Conservation (phyloP, 2,329 filamentous ascomycete species). For the Diaporthe citrichinensis region DNA sequence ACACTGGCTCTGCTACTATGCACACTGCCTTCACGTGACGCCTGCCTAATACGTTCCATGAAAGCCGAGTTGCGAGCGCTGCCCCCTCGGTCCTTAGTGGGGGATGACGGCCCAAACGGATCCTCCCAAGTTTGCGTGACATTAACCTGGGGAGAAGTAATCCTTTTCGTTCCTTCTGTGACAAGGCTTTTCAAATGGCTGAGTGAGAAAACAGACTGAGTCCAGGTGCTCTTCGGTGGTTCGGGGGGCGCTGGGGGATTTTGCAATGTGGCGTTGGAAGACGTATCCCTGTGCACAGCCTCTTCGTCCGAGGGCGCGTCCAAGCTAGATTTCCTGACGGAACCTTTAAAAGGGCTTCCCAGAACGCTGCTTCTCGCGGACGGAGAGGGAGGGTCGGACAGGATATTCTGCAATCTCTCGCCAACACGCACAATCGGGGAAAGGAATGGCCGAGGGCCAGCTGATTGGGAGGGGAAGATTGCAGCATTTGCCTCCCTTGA, state of each 20-base stretch:
- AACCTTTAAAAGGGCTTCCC: constrained; percentile 68
- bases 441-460: constrained; percentile 59
- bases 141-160: constrained; percentile 47
- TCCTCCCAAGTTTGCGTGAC: constrained; percentile 38
- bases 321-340: constrained; percentile 49
- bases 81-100: constrained; percentile 27
- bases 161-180: constrained; percentile 48
- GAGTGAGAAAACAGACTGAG: constrained; percentile 48
- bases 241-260: constrained; percentile 16
- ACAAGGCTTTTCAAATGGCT: constrained; percentile 51
- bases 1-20: constrained; percentile 34
- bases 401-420: constrained; percentile 69
- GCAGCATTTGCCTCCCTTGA: constrained; percentile 24
- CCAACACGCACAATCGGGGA: constrained; percentile 73
- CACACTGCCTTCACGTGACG: constrained; percentile 37
- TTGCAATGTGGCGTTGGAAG: constrained; percentile 31
- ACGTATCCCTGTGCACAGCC: constrained; percentile 18
- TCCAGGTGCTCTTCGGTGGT: constrained; percentile 47
- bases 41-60: constrained; percentile 39
- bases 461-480: constrained; percentile 47
- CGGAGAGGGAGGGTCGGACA: constrained; percentile 71
- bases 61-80: constrained; percentile 41
- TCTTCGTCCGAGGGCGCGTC: constrained; percentile 47
- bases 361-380: constrained; percentile 64
- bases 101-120: constrained; percentile 40